A percentile compares a stretch with the other conserved stretches of the same genome.
Conservation (phyloP, 1,284 basidiomycete species). For the Microbotryum scabiosae region DNA sequence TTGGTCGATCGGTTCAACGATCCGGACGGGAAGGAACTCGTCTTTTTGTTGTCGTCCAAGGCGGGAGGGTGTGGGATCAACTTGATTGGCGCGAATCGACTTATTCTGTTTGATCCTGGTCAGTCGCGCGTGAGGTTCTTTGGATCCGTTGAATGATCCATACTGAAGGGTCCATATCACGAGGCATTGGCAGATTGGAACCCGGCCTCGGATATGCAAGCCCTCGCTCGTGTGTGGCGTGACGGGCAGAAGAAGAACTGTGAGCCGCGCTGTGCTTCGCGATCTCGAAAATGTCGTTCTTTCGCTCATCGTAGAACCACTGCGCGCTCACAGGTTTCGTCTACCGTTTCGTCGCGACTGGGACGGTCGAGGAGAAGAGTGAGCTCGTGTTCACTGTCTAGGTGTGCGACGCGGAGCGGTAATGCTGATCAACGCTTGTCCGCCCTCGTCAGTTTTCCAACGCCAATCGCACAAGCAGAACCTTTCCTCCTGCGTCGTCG, state of each 20-base stretch:
- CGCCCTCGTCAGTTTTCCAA: slow-evolving; percentile 24
- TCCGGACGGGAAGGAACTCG: slow-evolving; percentile 86
- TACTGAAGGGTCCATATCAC: background rate
- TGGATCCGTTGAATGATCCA: background rate
- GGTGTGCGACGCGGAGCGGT: too few relatives aligned
- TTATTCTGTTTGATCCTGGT: slow-evolving; percentile 95
- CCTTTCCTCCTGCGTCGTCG: slow-evolving; percentile 91
- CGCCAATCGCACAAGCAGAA: slow-evolving; percentile 80
- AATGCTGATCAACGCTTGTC: background rate
- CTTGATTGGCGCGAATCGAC: slow-evolving; percentile 89
- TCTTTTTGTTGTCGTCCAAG: slow-evolving; percentile 92
- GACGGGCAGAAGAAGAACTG: slow-evolving; percentile 99
- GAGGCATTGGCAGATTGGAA: slow-evolving; percentile 69
- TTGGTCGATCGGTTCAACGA: slow-evolving; percentile 97
- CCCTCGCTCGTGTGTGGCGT: slow-evolving; percentile 96
- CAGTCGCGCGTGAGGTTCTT: slow-evolving; percentile 27
- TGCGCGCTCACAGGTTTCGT: slow-evolving; percentile 62
- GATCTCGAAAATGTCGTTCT: background rate
- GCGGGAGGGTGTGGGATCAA: slow-evolving; percentile 98
- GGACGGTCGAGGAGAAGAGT: slow-evolving; percentile 97
- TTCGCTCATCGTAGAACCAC: background rate
- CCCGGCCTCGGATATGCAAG: slow-evolving; percentile 96
- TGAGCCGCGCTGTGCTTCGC: slow-evolving; percentile 41
- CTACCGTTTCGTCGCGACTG: slow-evolving; percentile 94
- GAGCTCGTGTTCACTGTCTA: slow-evolving; percentile 5